Evolutionary conservation across 2,329 filamentous ascomycete genomes (phyloP), one percentile per base, ranked within the genome.

Genomic region (Onygenales sp.): DNA sequence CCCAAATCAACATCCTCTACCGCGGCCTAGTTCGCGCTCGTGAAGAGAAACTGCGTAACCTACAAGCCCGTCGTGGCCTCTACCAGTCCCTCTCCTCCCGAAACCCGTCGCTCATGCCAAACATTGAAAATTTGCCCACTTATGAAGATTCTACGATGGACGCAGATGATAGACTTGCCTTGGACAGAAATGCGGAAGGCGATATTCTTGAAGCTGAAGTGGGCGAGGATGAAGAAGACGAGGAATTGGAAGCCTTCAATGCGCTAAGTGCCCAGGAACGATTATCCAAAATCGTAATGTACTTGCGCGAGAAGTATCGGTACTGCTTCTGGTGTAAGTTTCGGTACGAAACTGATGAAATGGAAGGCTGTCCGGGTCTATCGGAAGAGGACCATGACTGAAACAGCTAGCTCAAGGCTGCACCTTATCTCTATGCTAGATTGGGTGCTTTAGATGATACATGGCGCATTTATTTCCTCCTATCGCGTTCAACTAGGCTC

Each of bases 301-400:
- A 87, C 68, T 68, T 98, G 52, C 80, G 93, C 39, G 75, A 82
- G 48, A 79, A 80, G 63, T 82, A 89, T 63, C 71, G 77, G 44
- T 98, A 98, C 67, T 98, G 93, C 72, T 95, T 96, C 67, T 98
- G 91, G 87, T 98, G 93, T 71, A 97, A 96, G 68, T 86, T 80
- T 69, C 75, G 76, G 51, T 98, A 96, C 67, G 80, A 83, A 34
- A 66, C 67, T 14, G 60, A 62, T 0, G 83, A 89, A 63, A 84
- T 96, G 85, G 88, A 93, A 10, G 91, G 88, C 0, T 98, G 93
- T 75, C 92, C 93, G 0, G 93, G 93, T 0, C 53, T 85, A 37
- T 87, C 83, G 0, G 93, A 96, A 70, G 90, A 95, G 63, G 91
- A 96, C 62, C 82, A 85, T 65, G 82, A 82, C 60, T 84, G 66